Evolutionary conservation across 2,329 filamentous ascomycete genomes (phyloP).

Genomic region (Saccharata proteae): DNA sequence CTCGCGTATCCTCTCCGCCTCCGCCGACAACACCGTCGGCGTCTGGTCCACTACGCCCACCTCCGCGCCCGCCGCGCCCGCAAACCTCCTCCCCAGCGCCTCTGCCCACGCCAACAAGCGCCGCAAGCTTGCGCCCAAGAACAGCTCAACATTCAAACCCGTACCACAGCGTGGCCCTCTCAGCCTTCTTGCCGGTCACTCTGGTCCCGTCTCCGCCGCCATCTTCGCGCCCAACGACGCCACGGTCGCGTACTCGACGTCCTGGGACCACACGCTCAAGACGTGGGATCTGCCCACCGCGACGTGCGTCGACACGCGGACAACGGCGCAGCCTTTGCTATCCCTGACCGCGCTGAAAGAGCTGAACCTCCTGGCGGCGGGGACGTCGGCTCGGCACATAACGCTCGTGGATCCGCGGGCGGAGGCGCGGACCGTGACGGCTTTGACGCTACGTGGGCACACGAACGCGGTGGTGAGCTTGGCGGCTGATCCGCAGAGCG

Average conservation of each 20-base stretch:
- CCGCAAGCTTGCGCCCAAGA: constrained; percentile 49
- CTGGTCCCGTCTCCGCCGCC: constrained; percentile 61
- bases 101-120: constrained; percentile 57
- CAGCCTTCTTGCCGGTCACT: constrained; percentile 59
- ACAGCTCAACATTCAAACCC: constrained; percentile 46
- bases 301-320: constrained; percentile 65
- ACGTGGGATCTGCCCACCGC: constrained; percentile 85
- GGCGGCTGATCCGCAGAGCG: constrained; percentile 50
- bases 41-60: constrained; percentile 77
- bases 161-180: constrained; percentile 70
- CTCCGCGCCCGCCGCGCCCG: constrained; percentile 61
- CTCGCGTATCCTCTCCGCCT: constrained; percentile 72
- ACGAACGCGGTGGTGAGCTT: constrained; percentile 58
- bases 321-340: constrained; percentile 72
- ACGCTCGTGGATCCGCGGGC: constrained; percentile 85
- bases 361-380: constrained; percentile 54
- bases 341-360: constrained; percentile 63
- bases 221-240: constrained; percentile 76
- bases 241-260: constrained; percentile 83
- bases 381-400: constrained; percentile 76
- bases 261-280: constrained; percentile 79
- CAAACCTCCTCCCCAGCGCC: constrained; percentile 54
- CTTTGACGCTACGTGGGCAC: constrained; percentile 87
- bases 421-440: constrained; percentile 61
- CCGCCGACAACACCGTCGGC: constrained; percentile 71